These are phyloP conservation scores for Pleurotus ostreatus DNA, from an alignment of 768 basidiomycete species.

Conservation along the genomic window DNA sequence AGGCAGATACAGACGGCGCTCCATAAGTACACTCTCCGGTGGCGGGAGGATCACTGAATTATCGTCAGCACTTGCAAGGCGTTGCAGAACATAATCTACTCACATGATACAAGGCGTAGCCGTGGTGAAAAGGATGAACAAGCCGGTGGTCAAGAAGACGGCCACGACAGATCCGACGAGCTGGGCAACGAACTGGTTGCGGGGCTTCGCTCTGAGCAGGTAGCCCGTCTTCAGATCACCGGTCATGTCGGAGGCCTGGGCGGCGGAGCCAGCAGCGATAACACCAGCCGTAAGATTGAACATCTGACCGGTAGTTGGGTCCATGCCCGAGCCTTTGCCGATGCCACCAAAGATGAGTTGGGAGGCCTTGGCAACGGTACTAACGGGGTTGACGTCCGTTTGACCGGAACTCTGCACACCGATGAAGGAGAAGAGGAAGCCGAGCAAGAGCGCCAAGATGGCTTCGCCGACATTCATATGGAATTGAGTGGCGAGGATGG, in stretches of 20 bases:
- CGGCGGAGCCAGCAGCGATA: slow-evolving; percentile 51
- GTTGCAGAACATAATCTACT: not conserved
- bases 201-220: slow-evolving; percentile 60
- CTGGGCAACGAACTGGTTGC: slow-evolving; percentile 60
- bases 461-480: slow-evolving; percentile 55
- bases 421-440: slow-evolving; percentile 66
- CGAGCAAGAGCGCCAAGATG: slow-evolving; percentile 52
- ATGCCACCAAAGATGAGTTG: slow-evolving; percentile 66
- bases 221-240: slow-evolving; percentile 70
- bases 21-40: slow-evolving; percentile 43
- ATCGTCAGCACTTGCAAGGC: not conserved
- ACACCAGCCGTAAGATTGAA: slow-evolving; percentile 52
- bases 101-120: slow-evolving; percentile 59
- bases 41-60: slow-evolving; percentile 21
- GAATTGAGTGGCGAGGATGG: slow-evolving; percentile 52
- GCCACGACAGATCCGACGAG: slow-evolving; percentile 52
- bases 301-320: slow-evolving; percentile 30
- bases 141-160: slow-evolving; percentile 53
- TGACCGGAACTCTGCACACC: slow-evolving; percentile 57
- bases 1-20: slow-evolving; percentile 53
- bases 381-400: slow-evolving; percentile 61
- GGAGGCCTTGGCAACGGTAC: slow-evolving; percentile 57
- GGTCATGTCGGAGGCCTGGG: slow-evolving; percentile 60
- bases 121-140: slow-evolving; percentile 61
- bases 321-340: slow-evolving; percentile 40